Base-by-base conservation (phyloP, 805 yeast genomes). In the Helenozyma baotianmanensis region DNA sequence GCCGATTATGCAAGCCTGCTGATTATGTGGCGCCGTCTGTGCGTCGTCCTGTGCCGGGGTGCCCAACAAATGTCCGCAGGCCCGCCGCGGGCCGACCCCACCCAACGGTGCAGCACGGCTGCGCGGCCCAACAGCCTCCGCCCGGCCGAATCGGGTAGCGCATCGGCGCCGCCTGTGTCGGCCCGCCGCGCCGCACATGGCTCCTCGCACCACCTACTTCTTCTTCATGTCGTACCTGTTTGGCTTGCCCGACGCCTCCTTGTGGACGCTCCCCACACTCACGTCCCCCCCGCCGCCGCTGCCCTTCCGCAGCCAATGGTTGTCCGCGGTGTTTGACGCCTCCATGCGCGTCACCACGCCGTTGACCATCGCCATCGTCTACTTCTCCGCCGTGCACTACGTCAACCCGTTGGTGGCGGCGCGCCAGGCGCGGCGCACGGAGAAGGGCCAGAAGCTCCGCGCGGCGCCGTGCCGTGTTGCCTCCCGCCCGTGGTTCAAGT, bases 381-480 rank as follows among this genome's bases (percentile, higher is more conserved):
- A 80, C 52, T 82, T 82, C 41, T 56, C 69, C 6, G 53, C 68
- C 13, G 84, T 80, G 27, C 85, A 80, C 48, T 46, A 58, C 21
- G 50, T 68, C 39, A 81, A 81, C 55, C 68, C 64, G 9, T 54
- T 60, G 17, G 54, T 76, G 11, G 51, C 64, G n/a, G 59, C 58
- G 11, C 62, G 80, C 36, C 81, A 76, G 48, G 39, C 66, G 29
- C 38, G 34, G 5, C 48, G 56, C 32, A 15, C 31, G 17, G 34
- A 40, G 14, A 41, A 53, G 33, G 32, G 47, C 33, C 66, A 67
- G 39, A 52, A 56, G 37, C 53, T 76, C 32, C 71, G 74, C 5
- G 60, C 80, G 4, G 80, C 75, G 14, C 86, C 88, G 2, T 64
- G 61, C 35, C 34, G 51, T 8, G 54, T 81, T 30, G 63, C 83